Base-by-base conservation (phyloP, 169 alveolate species). In the Eimeria necatrix region DNA sequence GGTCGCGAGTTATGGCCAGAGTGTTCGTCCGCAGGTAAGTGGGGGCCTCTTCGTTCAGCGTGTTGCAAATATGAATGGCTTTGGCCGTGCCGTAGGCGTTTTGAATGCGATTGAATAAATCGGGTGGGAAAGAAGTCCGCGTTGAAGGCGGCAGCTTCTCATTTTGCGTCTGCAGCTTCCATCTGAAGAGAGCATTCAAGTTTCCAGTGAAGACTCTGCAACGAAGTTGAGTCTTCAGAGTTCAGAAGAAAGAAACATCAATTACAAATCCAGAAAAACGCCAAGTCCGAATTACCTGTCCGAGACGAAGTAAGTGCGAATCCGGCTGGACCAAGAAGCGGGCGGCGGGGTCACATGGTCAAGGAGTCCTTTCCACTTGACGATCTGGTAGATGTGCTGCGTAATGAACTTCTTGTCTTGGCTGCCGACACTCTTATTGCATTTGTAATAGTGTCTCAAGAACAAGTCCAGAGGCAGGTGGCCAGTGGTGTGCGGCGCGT, bases 101-200 rank as follows among this genome's bases (percentile, higher is more conserved):
- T 52, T 96, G 97, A 20, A 97, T 56, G 52, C 96, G 96, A 41
- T 60, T 96, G 91, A 96, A 97, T 20, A 97, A 95, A 83, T 96
- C 97, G 70, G 96, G 96, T n/a, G 99, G 99, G 84, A 97, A 97
- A 41, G 98, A 97, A 91, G 97, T 97, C 61, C 99, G 93, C 46
- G 97, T 86, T 89, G 97, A 97, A 14, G 98, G 97, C 10, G 98
- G 97, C 24, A 97, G 95, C n/a, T 95, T 94, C 78, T 96, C 96
- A 94, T 97, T 98, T 74, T 96, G 96, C 83, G 97, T 89, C 94
- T 96, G 97, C 80, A 91, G 91, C 64, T 97, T 93, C 99, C 99
- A 97, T 41, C 99, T 96, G 95, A 7, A 93, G 4, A n/a, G 26
- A 48, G 12, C 9, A 18, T 59, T 9, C 70, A 3, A n/a, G 20